Evolutionary conservation across 441 rosid genomes (phyloP).

Genomic region (Cnidoscolus chayamansa): DNA sequence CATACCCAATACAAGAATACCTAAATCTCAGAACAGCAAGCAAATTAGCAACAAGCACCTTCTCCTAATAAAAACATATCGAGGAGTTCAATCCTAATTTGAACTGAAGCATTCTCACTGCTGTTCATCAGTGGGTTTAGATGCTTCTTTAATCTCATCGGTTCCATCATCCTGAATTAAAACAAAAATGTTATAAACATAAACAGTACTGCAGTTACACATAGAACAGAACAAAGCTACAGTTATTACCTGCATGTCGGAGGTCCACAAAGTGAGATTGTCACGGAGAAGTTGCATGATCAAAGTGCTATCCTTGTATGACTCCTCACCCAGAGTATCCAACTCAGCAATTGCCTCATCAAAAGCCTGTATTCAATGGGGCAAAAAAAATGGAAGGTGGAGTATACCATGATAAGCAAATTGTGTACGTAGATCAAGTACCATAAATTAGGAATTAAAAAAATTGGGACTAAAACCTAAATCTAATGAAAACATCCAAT

Average conservation of each 20-base stretch:
- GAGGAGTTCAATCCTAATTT: constrained; percentile 42
- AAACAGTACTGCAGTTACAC: neutral
- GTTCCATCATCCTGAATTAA: constrained; percentile 67
- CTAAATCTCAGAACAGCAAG: constrained; percentile 26
- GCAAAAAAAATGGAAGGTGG: neutral
- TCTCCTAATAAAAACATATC: constrained; percentile 50
- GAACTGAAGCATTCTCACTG: constrained; percentile 34
- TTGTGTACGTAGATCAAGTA: too few relatives aligned
- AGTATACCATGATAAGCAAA: neutral
- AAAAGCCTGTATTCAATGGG: constrained; percentile 50
- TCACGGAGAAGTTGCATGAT: constrained; percentile 98
- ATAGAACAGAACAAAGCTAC: neutral
- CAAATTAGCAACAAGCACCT: constrained; percentile 45
- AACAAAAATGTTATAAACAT: neutral
- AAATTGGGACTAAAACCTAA: neutral
- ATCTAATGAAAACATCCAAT: neutral
- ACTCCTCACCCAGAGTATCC: constrained; percentile 88
- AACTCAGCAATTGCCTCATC: constrained; percentile 94
- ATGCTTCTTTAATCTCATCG: constrained; percentile 86
- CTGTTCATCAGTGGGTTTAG: constrained; percentile 50
- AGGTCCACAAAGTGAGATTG: constrained; percentile 91
- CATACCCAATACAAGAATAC: constrained; percentile 40
- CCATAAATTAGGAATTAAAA: neutral
- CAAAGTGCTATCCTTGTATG: constrained; percentile 92
- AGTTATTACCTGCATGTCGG: constrained; percentile 59